A percentile compares a stretch with the other conserved stretches of the same genome.
Conservation (phyloP, 805 yeast species). For the Zygosaccharomyces lentus region DNA sequence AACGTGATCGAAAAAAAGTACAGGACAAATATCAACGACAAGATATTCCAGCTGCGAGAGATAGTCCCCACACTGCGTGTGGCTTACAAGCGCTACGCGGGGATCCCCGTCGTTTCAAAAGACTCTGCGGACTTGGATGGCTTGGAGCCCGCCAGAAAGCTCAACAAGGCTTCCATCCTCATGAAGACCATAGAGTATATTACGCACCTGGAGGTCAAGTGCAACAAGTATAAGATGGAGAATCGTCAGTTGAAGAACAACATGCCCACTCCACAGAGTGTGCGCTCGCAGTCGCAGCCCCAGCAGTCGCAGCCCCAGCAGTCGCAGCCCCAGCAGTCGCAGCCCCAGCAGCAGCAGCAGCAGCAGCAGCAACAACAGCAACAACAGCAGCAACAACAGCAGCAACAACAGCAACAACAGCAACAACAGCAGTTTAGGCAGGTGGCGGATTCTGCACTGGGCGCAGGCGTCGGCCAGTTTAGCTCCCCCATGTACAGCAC, state of each 20-base stretch:
- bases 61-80: conserved; percentile 61
- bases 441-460: conserved; percentile 1
- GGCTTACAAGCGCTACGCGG: conserved; percentile 42
- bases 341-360: conserved; percentile 12
- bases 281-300: conserved; percentile 10
- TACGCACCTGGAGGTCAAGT: conserved; percentile 63
- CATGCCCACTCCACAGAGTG: conserved; percentile 15
- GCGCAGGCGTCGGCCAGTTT: conserved; percentile 3
- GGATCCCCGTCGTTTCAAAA: conserved; percentile 50
- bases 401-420: not conserved
- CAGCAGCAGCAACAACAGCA: conserved; percentile 5
- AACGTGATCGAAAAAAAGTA: conserved; percentile 70
- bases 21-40: conserved; percentile 65
- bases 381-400: conserved; percentile 2
- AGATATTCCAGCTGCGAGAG: conserved; percentile 58
- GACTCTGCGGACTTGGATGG: conserved; percentile 65
- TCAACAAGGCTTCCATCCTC: conserved; percentile 73
- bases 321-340: conserved; percentile 7
- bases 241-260: conserved; percentile 39
- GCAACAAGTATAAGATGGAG: conserved; percentile 45
- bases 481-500: conserved; percentile 5
- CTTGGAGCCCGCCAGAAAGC: conserved; percentile 66
- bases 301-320: conserved; percentile 13
- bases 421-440: not conserved
- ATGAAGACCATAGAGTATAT: conserved; percentile 76